Evolutionary conservation across 768 basidiomycete genomes (phyloP), one percentile per base, ranked within the genome.

Genomic region (Hygrocybe coccinea): DNA sequence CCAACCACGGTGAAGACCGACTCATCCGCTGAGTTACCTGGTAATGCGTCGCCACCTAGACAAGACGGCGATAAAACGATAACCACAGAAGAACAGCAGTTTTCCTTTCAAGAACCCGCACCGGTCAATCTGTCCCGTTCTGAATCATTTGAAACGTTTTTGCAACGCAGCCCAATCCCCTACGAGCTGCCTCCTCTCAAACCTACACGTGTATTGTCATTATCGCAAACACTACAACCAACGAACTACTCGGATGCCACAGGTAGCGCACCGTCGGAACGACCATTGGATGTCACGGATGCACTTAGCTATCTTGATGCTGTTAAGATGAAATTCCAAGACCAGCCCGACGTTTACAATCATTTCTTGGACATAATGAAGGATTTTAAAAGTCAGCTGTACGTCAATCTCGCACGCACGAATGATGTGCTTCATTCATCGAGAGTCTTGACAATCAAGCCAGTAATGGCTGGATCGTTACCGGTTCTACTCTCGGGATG

Each of bases 341-440:
- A 93, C 69, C 85, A 90, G 68, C 92, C 93, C n/a, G 89, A 92
- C 65, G 91, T 95, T 39, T 97, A 97, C 72, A 95, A 97, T 71
- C 81, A 87, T 60, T 94, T 94, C 64, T 73, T 95, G 69, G 92
- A 95, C 68, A 95, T 97, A 66, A 97, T 97, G 97, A 97, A 97
- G 75, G 94, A 98, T 71, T 99, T 99, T 74, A 98, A 99, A 75
- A 91, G 91, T 63, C 91, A 95, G 67, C 74, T 78, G 90, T 90
- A 64, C 65, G 87, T 81, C 14, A 14, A 10, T 12, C 10, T 14
- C 34, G 14, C 48, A 5, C 43, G 9, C n/a, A 3, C 21, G 29
- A 46, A 5, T 41, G 15, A 14, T 41, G 5, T 11, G 10, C 38
- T 3, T 21, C 45, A 19, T 21, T 46, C n/a, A n/a, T 25, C 24